phyloP scores from a whole-genome alignment of 2,329 filamentous ascomycete genomes.

The Arthrobotrys pseudoclavata region DNA sequence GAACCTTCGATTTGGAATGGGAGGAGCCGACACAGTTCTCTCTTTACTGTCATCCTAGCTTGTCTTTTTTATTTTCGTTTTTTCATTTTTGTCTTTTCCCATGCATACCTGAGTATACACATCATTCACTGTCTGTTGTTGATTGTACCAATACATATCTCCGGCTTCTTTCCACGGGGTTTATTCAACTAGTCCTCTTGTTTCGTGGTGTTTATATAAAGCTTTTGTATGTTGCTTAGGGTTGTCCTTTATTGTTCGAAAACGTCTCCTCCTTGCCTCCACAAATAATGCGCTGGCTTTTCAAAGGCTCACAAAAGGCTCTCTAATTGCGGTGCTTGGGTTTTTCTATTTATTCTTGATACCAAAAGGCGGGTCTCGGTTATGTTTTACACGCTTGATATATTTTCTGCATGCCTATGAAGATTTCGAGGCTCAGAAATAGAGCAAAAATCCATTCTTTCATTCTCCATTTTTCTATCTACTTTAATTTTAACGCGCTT shows the following conservation, averaged over 20 bases:
- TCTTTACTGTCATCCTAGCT: neutral
- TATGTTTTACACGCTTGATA: neutral
- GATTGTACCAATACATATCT: neutral
- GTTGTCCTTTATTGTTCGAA: neutral
- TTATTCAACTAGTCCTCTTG: neutral
- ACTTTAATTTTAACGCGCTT: no score
- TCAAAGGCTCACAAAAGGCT: neutral
- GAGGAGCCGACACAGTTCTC: no score
- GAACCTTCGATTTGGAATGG: neutral
- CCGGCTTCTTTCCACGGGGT: neutral
- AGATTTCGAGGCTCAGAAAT: neutral
- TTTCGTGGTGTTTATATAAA: neutral
- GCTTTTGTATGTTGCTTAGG: neutral
- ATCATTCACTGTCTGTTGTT: neutral
- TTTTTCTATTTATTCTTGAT: constrained; percentile 4
- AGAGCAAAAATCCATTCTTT: neutral
- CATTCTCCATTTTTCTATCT: no score
- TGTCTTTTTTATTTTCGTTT: neutral
- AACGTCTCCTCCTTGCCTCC: neutral
- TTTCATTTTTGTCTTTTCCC: neutral
- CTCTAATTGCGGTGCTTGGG: neutral
- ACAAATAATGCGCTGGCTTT: neutral
- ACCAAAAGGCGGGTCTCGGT: neutral
- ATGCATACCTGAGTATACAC: neutral
- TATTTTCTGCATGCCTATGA: neutral